Conservation (phyloP, 2,329 filamentous ascomycete species). For the Grosmannia serpens region DNA sequence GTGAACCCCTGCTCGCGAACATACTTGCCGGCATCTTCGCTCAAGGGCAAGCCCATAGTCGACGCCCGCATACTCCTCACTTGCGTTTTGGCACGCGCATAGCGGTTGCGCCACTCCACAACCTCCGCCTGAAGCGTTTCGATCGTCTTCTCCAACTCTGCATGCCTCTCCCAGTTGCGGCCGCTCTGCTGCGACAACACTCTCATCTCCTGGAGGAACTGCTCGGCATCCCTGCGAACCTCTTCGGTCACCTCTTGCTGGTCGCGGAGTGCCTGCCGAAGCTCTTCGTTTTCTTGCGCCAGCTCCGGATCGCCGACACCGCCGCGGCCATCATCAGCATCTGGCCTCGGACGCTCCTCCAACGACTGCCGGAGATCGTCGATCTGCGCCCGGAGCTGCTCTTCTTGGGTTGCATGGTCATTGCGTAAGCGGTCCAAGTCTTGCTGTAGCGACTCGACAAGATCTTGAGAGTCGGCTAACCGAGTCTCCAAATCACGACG, state of each 20-base stretch:
- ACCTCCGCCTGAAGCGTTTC: conserved; percentile 71
- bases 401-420: conserved; percentile 54
- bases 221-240: conserved; percentile 71
- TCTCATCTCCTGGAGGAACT: conserved; percentile 83
- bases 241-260: conserved; percentile 80
- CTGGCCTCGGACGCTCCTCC: conserved; percentile 12
- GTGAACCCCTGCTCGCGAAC: conserved; percentile 56
- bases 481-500: conserved; percentile 59
- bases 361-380: conserved; percentile 34
- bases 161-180: conserved; percentile 69
- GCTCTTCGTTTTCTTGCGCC: conserved; percentile 55
- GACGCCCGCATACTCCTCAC: conserved; percentile 70
- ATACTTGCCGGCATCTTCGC: conserved; percentile 58
- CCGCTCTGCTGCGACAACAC: conserved; percentile 70
- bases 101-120: conserved; percentile 81
- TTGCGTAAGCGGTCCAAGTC: conserved; percentile 65
- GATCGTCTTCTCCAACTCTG: conserved; percentile 64
- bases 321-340: conserved; percentile 5
- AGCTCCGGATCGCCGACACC: conserved; percentile 39
- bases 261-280: conserved; percentile 53
- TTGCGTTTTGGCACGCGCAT: conserved; percentile 80
- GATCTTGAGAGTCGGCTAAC: conserved; percentile 58
- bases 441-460: conserved; percentile 69
- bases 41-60: conserved; percentile 59
- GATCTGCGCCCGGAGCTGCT: conserved; percentile 52